Conservation (phyloP, 176 grass and related monocot species). For the Poa pratensis region DNA sequence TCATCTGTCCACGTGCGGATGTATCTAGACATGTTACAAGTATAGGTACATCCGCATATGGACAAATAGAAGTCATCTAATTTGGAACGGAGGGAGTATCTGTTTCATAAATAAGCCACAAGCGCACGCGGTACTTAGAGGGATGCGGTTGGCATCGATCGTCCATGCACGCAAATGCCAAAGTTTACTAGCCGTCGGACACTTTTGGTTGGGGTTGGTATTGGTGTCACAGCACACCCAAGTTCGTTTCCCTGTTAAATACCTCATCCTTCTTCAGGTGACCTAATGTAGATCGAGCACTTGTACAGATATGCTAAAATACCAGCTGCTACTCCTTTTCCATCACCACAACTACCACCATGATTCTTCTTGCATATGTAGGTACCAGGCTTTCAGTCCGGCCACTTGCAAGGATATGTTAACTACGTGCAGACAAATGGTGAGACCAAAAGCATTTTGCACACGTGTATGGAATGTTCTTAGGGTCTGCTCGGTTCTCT, state of each 20-base stretch:
- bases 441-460: neutral
- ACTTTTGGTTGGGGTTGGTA: slow-evolving; percentile 2
- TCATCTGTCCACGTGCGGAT: too few relatives aligned
- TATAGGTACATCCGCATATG: too few relatives aligned
- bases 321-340: neutral
- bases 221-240: slow-evolving; percentile 15
- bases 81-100: too few relatives aligned
- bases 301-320: neutral
- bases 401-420: neutral
- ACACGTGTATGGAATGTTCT: neutral
- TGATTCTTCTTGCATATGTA: neutral
- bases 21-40: too few relatives aligned
- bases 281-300: neutral
- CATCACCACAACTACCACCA: neutral
- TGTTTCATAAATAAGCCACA: neutral
- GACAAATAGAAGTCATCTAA: too few relatives aligned
- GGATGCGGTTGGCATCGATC: neutral
- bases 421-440: neutral
- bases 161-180: neutral
- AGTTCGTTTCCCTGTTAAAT: neutral
- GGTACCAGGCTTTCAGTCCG: neutral
- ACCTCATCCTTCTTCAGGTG: slow-evolving; percentile 12
- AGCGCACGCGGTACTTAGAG: neutral
- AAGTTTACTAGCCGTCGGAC: neutral
- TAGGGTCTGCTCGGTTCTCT: neutral